These are phyloP conservation scores for Cinnamomum chago DNA, from an alignment of 164 flowering plant species.

Conservation along the genomic window DNA sequence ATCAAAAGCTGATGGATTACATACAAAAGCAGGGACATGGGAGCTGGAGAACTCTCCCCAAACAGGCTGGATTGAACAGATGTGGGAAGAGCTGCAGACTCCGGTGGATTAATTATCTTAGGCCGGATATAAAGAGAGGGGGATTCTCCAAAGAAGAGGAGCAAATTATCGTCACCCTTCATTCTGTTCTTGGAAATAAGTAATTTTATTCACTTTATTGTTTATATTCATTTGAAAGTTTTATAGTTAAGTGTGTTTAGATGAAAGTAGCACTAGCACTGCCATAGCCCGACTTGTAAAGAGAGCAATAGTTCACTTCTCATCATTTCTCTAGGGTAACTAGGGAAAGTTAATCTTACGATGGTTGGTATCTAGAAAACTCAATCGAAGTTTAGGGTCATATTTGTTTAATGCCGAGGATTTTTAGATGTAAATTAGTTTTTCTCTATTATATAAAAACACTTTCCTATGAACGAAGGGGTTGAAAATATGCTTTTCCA, in stretches of 20 bases:
- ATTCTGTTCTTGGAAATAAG: slow-evolving; percentile 70
- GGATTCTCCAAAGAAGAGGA: slow-evolving; percentile 56
- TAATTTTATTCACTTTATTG: slow-evolving; percentile 14
- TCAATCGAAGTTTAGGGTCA: too few relatives aligned
- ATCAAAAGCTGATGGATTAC: slow-evolving; percentile 38
- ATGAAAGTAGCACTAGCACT: too few relatives aligned
- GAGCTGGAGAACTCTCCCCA: slow-evolving; percentile 57
- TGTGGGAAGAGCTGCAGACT: slow-evolving; percentile 72
- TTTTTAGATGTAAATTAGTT: too few relatives aligned
- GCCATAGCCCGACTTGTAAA: too few relatives aligned
- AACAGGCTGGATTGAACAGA: slow-evolving; percentile 57
- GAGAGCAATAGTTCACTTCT: too few relatives aligned
- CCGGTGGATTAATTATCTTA: slow-evolving; percentile 54
- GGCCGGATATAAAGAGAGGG: slow-evolving; percentile 63
- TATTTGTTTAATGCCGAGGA: too few relatives aligned
- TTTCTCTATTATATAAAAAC: too few relatives aligned
- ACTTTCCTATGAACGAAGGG: too few relatives aligned
- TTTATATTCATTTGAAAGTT: neutral
- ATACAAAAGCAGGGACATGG: slow-evolving; percentile 45
- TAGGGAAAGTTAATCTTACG: too few relatives aligned
- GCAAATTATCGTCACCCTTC: slow-evolving; percentile 48
- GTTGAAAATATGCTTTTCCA: too few relatives aligned
- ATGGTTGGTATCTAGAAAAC: too few relatives aligned
- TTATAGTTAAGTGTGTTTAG: neutral
- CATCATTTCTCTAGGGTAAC: too few relatives aligned